Base-by-base conservation (phyloP, 305 asterid genomes). In the Andrographis paniculata region DNA sequence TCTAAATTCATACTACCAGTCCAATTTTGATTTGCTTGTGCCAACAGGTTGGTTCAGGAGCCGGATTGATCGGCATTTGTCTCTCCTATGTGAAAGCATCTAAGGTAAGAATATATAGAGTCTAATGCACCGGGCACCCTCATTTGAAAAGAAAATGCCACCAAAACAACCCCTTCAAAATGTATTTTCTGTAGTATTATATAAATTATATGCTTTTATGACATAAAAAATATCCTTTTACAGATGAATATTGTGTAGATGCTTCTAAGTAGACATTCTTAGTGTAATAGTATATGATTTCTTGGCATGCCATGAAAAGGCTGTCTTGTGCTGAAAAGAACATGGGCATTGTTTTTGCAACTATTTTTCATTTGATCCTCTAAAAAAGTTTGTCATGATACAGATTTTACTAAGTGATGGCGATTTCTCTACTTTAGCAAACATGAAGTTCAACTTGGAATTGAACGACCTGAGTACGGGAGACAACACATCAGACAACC, bases 341-440 rank as follows among this genome's bases (percentile, higher is more conserved):
- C 21, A 9, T 4, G 8, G 30, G 4, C 47, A 16, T 38, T 15
- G 35, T 12, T 42, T 17, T 7, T 35, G 45, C 50, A 38, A 44
- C 40, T 42, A 36, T 22, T 20, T 18, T 41, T 35, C 38, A 23
- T 48, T 52, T 31, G 47, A 21, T 20, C 42, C 21, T 60, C 10
- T 5, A 3, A 24, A 24, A 24, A 24, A n/a, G n/a, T n/a, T 24
- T 9, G 13, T 11, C 14, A 5, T 31, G 37, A 40, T 74, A 69
- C 80, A 89, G 98, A 87, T 89, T 62, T 70, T 73, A 65, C 75
- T 89, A 30, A 89, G 77, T 60, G 96, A 89, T 61, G 98, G 98
- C 8, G 84, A 82, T 70, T 55, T 78, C 17, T 65, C 79, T 14
- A 78, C 94, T 55, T 61, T 89, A 68, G 84, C 86, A 20, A 86